A percentile compares a stretch with the other conserved stretches of the same genome.
These are phyloP conservation scores for Citrus cavaleriei DNA, from an alignment of 345 rosid species.

Conservation along the genomic window DNA sequence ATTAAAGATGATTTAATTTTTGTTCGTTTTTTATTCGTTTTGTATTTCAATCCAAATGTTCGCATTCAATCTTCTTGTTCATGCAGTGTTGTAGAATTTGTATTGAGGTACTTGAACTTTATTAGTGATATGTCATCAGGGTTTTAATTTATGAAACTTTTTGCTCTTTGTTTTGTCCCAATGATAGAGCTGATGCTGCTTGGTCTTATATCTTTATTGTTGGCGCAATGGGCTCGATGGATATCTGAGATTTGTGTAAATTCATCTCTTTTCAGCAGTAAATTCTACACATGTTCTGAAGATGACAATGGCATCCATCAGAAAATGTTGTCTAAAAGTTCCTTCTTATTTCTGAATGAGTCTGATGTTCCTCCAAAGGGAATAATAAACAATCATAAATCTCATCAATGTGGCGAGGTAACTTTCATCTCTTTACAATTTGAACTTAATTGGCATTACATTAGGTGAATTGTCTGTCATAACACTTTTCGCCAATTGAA, in stretches of 20 bases:
- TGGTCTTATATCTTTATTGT: constrained; percentile 81
- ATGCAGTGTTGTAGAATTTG: neutral
- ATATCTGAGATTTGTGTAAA: constrained; percentile 86
- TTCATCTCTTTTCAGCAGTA: constrained; percentile 84
- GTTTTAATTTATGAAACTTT: constrained; percentile 14
- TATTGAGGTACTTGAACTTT: neutral
- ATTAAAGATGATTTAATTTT: neutral
- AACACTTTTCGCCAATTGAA: constrained; percentile 22
- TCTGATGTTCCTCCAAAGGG: constrained; percentile 53
- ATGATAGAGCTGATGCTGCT: constrained; percentile 90
- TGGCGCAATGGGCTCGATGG: constrained; percentile 91
- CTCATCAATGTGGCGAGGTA: constrained; percentile 82
- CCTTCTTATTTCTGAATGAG: constrained; percentile 36
- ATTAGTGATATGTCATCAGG: neutral
- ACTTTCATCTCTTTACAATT: constrained; percentile 2
- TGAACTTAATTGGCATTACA: neutral
- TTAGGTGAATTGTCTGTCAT: neutral
- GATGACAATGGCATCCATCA: constrained; percentile 44
- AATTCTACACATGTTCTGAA: constrained; percentile 76
- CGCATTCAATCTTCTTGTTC: neutral
- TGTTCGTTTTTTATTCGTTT: neutral
- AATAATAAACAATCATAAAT: constrained; percentile 31
- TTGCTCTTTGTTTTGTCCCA: constrained; percentile 15
- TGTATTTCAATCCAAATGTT: neutral
- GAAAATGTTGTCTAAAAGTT: constrained; percentile 35